Conservation (phyloP, 2,329 filamentous ascomycete genomes). For the Cryphonectria carpinicola region DNA sequence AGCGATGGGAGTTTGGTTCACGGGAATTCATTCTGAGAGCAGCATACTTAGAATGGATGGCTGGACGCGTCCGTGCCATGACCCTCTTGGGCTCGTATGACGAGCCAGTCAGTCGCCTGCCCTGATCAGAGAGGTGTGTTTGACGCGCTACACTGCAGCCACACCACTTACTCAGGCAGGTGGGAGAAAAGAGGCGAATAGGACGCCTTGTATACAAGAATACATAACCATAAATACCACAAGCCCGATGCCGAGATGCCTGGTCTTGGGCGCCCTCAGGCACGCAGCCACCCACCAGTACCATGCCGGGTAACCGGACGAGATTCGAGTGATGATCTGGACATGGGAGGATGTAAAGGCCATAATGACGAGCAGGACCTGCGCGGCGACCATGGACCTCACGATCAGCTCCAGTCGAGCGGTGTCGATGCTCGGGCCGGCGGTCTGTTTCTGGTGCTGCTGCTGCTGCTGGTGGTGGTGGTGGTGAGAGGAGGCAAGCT, state of each 20-base stretch:
- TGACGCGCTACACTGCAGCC: neutral
- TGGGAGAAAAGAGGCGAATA: conserved; percentile 90
- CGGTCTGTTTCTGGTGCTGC: neutral
- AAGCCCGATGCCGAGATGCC: conserved; percentile 39
- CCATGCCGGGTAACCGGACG: conserved; percentile 88
- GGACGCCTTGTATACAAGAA: conserved; percentile 75
- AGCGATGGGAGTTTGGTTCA: neutral
- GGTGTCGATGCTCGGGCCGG: conserved; percentile 10
- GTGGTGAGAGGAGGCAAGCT: neutral
- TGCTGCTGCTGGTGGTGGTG: neutral
- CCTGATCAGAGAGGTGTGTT: neutral
- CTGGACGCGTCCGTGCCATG: neutral
- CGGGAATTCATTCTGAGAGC: no score
- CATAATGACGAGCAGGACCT: conserved; percentile 71
- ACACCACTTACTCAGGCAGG: conserved; percentile 64
- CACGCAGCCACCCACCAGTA: conserved; percentile 75
- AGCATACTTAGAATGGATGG: neutral
- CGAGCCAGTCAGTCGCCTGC: neutral
- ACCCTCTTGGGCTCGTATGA: neutral
- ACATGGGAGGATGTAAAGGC: conserved; percentile 85
- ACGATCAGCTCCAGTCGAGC: conserved; percentile 40
- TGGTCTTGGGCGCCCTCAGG: conserved; percentile 41
- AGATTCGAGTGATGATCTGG: conserved; percentile 88
- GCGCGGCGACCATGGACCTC: conserved; percentile 68
- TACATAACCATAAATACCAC: conserved; percentile 80